Percentiles rank a stretch among this genome's conserved stretches.
These are phyloP conservation scores for Acacia concinna DNA, from an alignment of 331 rosid genomes.

Conservation along the genomic window DNA sequence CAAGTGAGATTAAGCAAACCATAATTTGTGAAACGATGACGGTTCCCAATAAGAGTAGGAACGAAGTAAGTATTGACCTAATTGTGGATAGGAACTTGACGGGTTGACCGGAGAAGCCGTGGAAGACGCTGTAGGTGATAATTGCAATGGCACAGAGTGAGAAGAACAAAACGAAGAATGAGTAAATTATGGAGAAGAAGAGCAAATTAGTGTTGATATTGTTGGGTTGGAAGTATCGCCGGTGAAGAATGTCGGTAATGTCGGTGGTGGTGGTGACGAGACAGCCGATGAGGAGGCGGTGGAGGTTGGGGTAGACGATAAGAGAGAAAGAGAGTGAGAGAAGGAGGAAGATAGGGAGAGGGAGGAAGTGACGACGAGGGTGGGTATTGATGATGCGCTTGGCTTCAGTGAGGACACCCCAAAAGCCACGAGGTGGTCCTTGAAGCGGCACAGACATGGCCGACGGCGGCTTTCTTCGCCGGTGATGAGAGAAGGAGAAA, in stretches of 20 bases:
- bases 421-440: conserved; percentile 27
- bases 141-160: conserved; percentile 52
- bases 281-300: conserved; percentile 35
- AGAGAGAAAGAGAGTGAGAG: conserved; percentile 71
- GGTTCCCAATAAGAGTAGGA: conserved; percentile 50
- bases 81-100: conserved; percentile 58
- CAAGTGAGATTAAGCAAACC: neutral
- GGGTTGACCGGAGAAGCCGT: conserved; percentile 78
- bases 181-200: conserved; percentile 29
- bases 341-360: conserved; percentile 69
- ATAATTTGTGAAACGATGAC: conserved; percentile 32
- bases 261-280: conserved; percentile 1
- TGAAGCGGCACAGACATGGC: conserved; percentile 29
- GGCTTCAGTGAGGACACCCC: conserved; percentile 50
- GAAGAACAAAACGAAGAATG: conserved; percentile 35
- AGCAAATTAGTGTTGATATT: neutral
- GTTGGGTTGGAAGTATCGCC: neutral
- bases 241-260: conserved; percentile 40
- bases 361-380: conserved; percentile 68
- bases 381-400: conserved; percentile 69
- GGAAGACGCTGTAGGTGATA: conserved; percentile 71
- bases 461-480: neutral
- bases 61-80: conserved; percentile 41
- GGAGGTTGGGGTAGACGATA: conserved; percentile 52
- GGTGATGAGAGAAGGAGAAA: neutral